A percentile compares a stretch with the other conserved stretches of the same genome.
phyloP scores from a whole-genome alignment of 1,284 basidiomycete species.

The Pseudozyma hubeiensis region DNA sequence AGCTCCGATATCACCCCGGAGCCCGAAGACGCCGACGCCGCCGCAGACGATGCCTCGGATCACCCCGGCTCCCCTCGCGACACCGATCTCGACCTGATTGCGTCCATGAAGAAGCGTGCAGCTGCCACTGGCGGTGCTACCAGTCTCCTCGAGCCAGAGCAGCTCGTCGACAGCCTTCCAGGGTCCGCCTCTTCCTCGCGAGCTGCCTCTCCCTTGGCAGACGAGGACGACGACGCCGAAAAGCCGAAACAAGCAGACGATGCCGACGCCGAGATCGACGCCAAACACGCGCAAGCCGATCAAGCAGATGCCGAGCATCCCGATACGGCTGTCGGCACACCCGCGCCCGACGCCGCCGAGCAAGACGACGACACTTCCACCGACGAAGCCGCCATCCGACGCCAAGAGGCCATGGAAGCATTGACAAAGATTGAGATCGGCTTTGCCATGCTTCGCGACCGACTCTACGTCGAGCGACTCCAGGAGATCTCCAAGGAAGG shows the following conservation, averaged over 20 bases:
- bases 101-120: slow-evolving; percentile 60
- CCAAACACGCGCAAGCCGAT: slow-evolving; percentile 20
- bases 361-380: slow-evolving; percentile 54
- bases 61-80: slow-evolving; percentile 38
- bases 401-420: slow-evolving; percentile 72
- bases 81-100: slow-evolving; percentile 47
- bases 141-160: slow-evolving; percentile 54
- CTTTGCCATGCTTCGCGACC: slow-evolving; percentile 73
- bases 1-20: slow-evolving; percentile 54
- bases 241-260: slow-evolving; percentile 18
- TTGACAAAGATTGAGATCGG: slow-evolving; percentile 73
- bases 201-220: slow-evolving; percentile 44
- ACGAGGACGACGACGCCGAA: slow-evolving; percentile 45
- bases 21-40: slow-evolving; percentile 37
- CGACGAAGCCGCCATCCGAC: slow-evolving; percentile 65
- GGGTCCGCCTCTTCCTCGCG: slow-evolving; percentile 52
- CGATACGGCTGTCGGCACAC: slow-evolving; percentile 47
- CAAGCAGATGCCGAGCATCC: slow-evolving; percentile 37
- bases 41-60: slow-evolving; percentile 33
- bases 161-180: slow-evolving; percentile 52
- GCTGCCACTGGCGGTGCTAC: slow-evolving; percentile 61
- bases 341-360: slow-evolving; percentile 43
- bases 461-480: slow-evolving; percentile 73
- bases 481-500: slow-evolving; percentile 73
- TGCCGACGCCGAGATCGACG: slow-evolving; percentile 15